phyloP scores from a whole-genome alignment of 495 filamentous ascomycete species.

The Aspergillus taichungensis region DNA sequence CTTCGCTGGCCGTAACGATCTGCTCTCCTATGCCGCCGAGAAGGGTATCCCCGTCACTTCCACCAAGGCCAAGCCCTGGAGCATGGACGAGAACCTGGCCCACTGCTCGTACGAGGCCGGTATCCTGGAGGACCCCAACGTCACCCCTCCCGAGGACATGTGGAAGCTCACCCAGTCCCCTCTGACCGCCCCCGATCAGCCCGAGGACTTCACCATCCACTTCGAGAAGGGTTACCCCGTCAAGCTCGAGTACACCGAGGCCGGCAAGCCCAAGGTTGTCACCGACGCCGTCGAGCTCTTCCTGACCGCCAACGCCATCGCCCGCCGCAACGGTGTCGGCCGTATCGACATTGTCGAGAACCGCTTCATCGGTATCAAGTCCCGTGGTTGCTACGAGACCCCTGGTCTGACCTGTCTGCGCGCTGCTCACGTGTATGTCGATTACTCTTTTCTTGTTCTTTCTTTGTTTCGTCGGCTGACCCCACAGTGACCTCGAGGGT shows the following conservation, averaged over 20 bases:
- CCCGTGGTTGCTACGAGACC: conserved; percentile 87
- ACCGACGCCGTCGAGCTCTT: conserved; percentile 78
- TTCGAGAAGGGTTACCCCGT: conserved; percentile 82
- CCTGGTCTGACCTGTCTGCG: conserved; percentile 64
- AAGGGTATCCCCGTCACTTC: conserved; percentile 77
- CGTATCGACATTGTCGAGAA: conserved; percentile 89
- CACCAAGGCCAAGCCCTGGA: conserved; percentile 82
- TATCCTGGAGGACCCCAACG: conserved; percentile 43
- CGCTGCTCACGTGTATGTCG: conserved; percentile 52
- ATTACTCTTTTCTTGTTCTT: conserved; percentile 13
- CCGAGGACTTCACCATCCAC: conserved; percentile 65
- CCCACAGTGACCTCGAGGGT: conserved; percentile 60
- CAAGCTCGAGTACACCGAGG: conserved; percentile 53
- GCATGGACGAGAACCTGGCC: conserved; percentile 76
- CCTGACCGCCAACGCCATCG: conserved; percentile 70
- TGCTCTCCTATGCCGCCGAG: conserved; percentile 76
- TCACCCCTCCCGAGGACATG: conserved; percentile 64
- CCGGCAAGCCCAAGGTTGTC: conserved; percentile 44
- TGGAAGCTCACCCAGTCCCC: conserved; percentile 79
- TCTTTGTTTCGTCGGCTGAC: neutral
- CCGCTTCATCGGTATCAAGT: conserved; percentile 79
- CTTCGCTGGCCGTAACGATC: conserved; percentile 76
- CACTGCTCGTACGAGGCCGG: conserved; percentile 91
- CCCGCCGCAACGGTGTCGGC: conserved; percentile 67
- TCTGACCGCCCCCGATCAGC: conserved; percentile 62